Evolutionary conservation across 116 monocot species (phyloP), one percentile per base, ranked within the genome.

Genomic region (Phalaenopsis hybrid): DNA sequence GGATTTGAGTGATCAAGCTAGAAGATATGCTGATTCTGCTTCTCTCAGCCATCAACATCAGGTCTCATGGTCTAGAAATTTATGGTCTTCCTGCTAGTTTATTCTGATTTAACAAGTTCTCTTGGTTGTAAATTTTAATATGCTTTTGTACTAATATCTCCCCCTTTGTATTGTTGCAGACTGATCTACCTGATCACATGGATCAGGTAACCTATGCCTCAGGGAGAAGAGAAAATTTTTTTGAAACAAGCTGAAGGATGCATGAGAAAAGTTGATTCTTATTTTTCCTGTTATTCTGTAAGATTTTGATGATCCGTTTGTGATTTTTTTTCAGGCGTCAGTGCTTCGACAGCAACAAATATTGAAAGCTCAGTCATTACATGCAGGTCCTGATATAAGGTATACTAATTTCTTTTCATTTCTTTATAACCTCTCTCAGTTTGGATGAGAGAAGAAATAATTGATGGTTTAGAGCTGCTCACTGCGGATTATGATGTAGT

Each of bases 341-440:
- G 48, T 92, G 17, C 86, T 93, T 85, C 99, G 92, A n/a, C 93
- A 99, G 76, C 95, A 93, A 58, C 99, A 93, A 70, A 83, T 91
- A 48, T 52, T 93, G 79, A 92, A 92, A 85, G 80, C 91, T 83
- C 99, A 93, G 50, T 41, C 88, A 13, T 76, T 92, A 46, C 95
- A 93, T 77, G 69, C 93, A 59, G 87, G 80, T 80, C 80, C 90
- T 82, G 95, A 98, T 76, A 77, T 89, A 41, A 98, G 97, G 97
- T 98, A 88, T 44, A 18, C 41, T 50, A 55, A 65, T 34, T 43
- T 79, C 13, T 51, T 68, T 55, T 17, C 28, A 18, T 63, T 37
- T 57, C 8, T 80, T 80, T 16, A 34, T 75, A 12, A 75, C 17
- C 44, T 45, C 17, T 50, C 28, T 77, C 67, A 82, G 67, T 44